Evolutionary conservation across 306 rosid species (phyloP), one percentile per base, ranked within the genome.

Genomic region (Fagus sylvatica): DNA sequence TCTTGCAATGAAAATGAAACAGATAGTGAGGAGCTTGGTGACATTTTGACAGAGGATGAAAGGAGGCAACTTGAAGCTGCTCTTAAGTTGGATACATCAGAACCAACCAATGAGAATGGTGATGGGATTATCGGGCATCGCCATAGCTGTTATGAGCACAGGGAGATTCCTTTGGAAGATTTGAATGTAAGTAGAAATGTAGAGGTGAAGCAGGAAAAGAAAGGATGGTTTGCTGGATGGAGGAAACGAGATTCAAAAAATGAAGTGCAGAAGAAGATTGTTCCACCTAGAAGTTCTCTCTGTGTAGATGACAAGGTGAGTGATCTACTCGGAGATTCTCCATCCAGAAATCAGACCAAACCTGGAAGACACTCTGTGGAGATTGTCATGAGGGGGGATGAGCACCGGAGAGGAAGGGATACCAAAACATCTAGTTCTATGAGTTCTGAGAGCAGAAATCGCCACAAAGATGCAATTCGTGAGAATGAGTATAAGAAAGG

Each of bases 211-310:
- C 94, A 84, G 79, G 98, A 90, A 80, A 96, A 90, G 88, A 93
- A 90, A 85, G 98, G 99, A 77, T 93, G 98, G 98, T 93, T 93
- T 80, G 91, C 94, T 76, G 99, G 98, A 59, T 93, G 98, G 98
- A 91, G 97, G 80, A 93, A 91, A 87, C 87, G 89, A 75, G 98
- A 91, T 77, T 59, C 81, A n/a, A 91, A 86, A 81, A 73, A 16
- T 10, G 97, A 93, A 86, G 80, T 12, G 3, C 89, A 72, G 28
- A 96, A 85, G 77, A 88, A 84, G 87, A 81, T 88, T 76, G 73
- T 84, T 55, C 93, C 96, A 7, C 98, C 98, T 12, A 89, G 98
- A 89, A 95, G 83, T 84, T 95, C 98, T 68, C 92, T 92, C 6
- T 91, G 94, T 28, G 73, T 87, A 41, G 97, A 95, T 55, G 97